Evolutionary conservation across 305 asterid genomes (phyloP).

Genomic region (Plantago lanceolata): DNA sequence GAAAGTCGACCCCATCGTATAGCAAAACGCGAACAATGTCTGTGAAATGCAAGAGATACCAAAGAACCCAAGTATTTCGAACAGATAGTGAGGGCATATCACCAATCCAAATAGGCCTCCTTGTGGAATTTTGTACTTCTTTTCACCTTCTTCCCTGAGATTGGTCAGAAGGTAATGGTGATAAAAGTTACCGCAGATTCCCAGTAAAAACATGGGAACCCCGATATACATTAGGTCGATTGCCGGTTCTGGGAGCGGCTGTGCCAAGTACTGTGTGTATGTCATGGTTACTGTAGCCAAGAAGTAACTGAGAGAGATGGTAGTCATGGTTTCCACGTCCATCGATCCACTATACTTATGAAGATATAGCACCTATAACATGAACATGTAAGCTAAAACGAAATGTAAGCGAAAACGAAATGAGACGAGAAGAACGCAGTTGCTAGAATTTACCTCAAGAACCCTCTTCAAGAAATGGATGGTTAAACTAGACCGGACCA

Average conservation of each 20-base stretch:
- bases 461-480: conserved; percentile 60
- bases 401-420: no score
- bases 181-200: conserved; percentile 38
- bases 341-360: conserved; percentile 42
- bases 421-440: no score
- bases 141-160: conserved; percentile 30
- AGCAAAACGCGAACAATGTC: conserved; percentile 21
- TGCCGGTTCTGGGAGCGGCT: conserved; percentile 25
- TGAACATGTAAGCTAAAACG: not conserved
- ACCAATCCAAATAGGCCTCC: conserved; percentile 39
- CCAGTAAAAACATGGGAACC: conserved; percentile 27
- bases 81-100: conserved; percentile 42
- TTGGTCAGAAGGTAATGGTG: conserved; percentile 44
- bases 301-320: conserved; percentile 36
- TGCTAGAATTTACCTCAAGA: conserved; percentile 42
- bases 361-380: conserved; percentile 35
- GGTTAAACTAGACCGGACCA: conserved; percentile 51
- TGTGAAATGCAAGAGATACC: conserved; percentile 39
- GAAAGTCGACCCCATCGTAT: conserved; percentile 23
- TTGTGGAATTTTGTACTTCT: conserved; percentile 37
- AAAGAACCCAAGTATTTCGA: conserved; percentile 38
- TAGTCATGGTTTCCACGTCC: conserved; percentile 30
- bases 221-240: conserved; percentile 34
- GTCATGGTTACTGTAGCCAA: conserved; percentile 25
- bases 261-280: conserved; percentile 28